phyloP scores from a whole-genome alignment of 345 rosid genomes.

The Eucalyptus curtisii region DNA sequence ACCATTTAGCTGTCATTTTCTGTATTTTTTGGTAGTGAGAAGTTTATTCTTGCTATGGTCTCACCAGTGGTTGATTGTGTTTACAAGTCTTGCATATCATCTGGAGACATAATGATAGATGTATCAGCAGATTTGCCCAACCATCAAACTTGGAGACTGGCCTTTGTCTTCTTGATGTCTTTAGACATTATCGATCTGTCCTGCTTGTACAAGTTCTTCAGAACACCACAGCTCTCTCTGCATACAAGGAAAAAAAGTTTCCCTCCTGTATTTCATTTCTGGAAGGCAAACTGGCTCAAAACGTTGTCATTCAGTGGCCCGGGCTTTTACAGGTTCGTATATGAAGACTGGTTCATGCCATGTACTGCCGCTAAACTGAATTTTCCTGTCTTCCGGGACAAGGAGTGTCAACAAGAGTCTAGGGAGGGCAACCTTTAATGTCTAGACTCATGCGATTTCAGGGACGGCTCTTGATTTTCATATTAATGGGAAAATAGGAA shows the following conservation, averaged over 20 bases:
- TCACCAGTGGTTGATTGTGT: background rate
- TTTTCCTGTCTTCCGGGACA: background rate
- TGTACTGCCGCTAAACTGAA: conserved; percentile 19
- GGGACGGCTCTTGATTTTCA: background rate
- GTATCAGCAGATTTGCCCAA: background rate
- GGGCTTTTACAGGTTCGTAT: conserved; percentile 37
- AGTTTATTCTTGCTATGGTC: background rate
- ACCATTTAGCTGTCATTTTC: background rate
- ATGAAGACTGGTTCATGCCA: conserved; percentile 80
- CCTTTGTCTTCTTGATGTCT: background rate
- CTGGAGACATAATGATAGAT: background rate
- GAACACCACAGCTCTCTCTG: background rate
- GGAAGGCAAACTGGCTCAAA: background rate
- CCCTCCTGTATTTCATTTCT: background rate
- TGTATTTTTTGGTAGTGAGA: background rate
- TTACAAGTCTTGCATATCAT: background rate
- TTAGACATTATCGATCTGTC: background rate
- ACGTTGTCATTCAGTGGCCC: background rate
- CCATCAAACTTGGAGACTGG: background rate
- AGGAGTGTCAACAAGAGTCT: background rate
- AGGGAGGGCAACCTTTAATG: background rate
- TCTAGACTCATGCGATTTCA: background rate
- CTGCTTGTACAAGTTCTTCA: background rate
- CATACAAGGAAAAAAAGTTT: background rate
- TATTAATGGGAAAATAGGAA: background rate